phyloP scores from a whole-genome alignment of 495 filamentous ascomycete genomes.

The Penicillium bialowiezense region DNA sequence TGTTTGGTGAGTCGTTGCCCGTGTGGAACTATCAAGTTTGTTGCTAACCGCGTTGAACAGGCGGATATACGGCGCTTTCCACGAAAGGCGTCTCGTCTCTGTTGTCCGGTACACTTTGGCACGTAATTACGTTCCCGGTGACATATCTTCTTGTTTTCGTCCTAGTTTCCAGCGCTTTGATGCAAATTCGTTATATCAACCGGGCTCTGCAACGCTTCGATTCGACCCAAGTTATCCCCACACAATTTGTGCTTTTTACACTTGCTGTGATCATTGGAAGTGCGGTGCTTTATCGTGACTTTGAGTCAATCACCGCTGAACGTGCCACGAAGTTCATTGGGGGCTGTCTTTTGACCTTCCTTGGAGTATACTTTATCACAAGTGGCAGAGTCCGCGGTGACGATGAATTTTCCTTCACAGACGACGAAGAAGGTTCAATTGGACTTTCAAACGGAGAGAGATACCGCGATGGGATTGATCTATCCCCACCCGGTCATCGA shows the following conservation, averaged over 20 bases:
- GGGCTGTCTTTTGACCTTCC: conserved; percentile 86
- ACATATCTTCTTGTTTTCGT: conserved; percentile 79
- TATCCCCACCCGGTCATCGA: conserved; percentile 27
- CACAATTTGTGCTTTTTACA: conserved; percentile 95
- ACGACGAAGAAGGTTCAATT: conserved; percentile 49
- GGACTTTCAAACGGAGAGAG: conserved; percentile 43
- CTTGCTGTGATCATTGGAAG: conserved; percentile 92
- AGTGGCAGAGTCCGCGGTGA: conserved; percentile 50
- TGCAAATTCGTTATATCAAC: conserved; percentile 96
- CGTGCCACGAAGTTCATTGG: conserved; percentile 81
- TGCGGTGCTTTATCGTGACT: conserved; percentile 89
- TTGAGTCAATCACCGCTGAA: conserved; percentile 68
- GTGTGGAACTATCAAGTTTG: not conserved
- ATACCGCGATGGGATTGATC: conserved; percentile 39
- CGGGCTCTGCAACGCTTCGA: conserved; percentile 92
- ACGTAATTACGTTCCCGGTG: conserved; percentile 83
- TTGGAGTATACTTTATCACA: conserved; percentile 92
- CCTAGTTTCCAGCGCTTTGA: conserved; percentile 77
- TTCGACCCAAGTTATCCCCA: conserved; percentile 94
- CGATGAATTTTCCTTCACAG: conserved; percentile 43
- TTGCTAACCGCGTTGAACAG: conserved; percentile 44
- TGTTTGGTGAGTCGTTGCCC: conserved; percentile 66
- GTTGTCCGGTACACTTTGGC: conserved; percentile 82
- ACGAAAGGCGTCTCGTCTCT: conserved; percentile 96
- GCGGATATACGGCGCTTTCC: conserved; percentile 90